A percentile compares a stretch with the other conserved stretches of the same genome.
Conservation (phyloP, 805 yeast species). For the Candida sithepensis region DNA sequence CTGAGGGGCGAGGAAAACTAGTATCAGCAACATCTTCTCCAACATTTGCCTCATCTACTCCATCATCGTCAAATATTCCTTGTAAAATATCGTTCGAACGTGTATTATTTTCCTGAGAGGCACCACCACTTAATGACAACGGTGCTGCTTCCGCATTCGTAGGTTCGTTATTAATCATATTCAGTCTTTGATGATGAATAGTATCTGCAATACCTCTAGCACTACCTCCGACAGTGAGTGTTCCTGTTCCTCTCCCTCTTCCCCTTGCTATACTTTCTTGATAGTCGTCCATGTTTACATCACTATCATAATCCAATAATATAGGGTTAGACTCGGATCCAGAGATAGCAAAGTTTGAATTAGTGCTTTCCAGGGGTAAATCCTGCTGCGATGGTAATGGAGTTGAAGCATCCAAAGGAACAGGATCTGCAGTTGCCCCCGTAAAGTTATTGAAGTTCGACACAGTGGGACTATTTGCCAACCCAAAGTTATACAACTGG, state of each 20-base stretch:
- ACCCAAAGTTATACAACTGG: slow-evolving; percentile 22
- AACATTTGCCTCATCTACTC: background rate
- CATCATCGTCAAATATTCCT: background rate
- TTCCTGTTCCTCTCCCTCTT: background rate
- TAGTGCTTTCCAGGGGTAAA: background rate
- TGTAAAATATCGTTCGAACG: background rate
- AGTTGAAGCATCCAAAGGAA: slow-evolving; percentile 12
- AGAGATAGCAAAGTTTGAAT: background rate
- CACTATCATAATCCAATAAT: slow-evolving; percentile 15
- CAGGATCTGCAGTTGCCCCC: slow-evolving; percentile 9
- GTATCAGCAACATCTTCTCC: background rate
- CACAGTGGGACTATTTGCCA: slow-evolving; percentile 30
- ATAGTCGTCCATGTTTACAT: slow-evolving; percentile 14
- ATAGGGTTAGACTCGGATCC: slow-evolving; percentile 12
- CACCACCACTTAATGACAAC: background rate
- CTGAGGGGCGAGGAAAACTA: background rate
- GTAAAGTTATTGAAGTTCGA: slow-evolving; percentile 20
- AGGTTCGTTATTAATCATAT: background rate
- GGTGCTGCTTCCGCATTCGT: background rate
- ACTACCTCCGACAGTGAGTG: background rate
- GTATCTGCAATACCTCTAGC: no score
- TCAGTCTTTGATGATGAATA: background rate
- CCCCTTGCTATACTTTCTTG: background rate
- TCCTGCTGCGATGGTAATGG: slow-evolving; percentile 8
- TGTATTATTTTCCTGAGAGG: background rate